These are phyloP conservation scores for Mycena indigotica DNA, from an alignment of 768 basidiomycete genomes.

Conservation along the genomic window DNA sequence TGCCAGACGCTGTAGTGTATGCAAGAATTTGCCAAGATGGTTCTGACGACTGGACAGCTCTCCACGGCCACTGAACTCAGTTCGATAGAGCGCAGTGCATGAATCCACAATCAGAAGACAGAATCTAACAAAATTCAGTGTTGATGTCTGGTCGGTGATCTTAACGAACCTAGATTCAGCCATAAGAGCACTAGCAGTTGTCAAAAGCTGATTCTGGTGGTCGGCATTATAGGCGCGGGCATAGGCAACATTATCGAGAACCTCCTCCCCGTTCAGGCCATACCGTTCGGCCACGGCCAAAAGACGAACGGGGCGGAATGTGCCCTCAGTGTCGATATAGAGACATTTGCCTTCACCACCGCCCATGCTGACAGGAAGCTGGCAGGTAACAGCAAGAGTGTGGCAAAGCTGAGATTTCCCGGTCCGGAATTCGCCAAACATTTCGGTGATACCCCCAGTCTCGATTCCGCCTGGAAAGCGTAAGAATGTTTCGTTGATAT, in stretches of 20 bases:
- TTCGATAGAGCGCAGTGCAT: conserved; percentile 91
- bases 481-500: conserved; percentile 1
- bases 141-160: conserved; percentile 27
- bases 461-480: conserved; percentile 82
- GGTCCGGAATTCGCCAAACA: conserved; percentile 98
- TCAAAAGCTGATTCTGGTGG: conserved; percentile 88
- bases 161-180: conserved; percentile 85
- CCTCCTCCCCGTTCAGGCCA: conserved; percentile 97
- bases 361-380: conserved; percentile 95
- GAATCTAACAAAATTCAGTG: conserved; percentile 60
- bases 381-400: conserved; percentile 96
- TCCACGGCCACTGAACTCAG: conserved; percentile 93
- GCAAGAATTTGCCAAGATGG: conserved; percentile 93
- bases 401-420: conserved; percentile 99
- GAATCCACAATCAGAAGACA: conserved; percentile 96
- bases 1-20: conserved; percentile 89
- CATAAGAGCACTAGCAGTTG: conserved; percentile 97
- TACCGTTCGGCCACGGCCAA: conserved; percentile 94
- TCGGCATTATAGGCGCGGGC: conserved; percentile 98
- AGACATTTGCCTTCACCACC: conserved; percentile 99
- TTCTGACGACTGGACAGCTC: conserved; percentile 94
- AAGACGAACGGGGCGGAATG: conserved; percentile 94
- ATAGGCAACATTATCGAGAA: conserved; percentile 97
- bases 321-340: conserved; percentile 99
- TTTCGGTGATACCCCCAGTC: conserved; percentile 96